phyloP scores from a whole-genome alignment of 306 rosid species.

The Pachyrhizus erosus region DNA sequence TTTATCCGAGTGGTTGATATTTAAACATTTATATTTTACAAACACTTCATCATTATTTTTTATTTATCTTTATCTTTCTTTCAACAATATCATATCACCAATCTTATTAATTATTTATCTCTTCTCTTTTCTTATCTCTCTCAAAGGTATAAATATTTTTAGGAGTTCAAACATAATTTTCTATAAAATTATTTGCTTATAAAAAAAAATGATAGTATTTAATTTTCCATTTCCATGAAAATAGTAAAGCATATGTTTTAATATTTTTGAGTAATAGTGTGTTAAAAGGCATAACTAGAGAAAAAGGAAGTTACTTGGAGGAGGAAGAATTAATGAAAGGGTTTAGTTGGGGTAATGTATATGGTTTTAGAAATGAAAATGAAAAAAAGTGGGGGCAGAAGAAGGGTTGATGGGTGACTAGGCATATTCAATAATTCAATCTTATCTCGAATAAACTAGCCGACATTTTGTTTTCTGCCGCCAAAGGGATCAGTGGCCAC shows the following conservation, averaged over 20 bases:
- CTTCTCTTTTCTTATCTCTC: too few species aligned
- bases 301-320: not conserved
- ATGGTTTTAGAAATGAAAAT: not conserved
- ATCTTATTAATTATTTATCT: too few species aligned
- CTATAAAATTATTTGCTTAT: too few species aligned
- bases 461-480: constrained; percentile 24
- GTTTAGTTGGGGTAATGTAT: not conserved
- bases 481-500: constrained; percentile 12
- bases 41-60: too few species aligned
- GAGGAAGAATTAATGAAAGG: not conserved
- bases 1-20: too few species aligned
- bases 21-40: too few species aligned
- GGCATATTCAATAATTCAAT: constrained; percentile 13
- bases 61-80: too few species aligned
- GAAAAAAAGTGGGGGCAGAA: not conserved
- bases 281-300: not conserved
- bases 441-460: constrained; percentile 22
- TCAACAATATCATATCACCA: too few species aligned
- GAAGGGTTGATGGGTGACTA: not conserved
- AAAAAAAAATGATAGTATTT: too few species aligned
- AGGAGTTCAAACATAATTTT: too few species aligned
- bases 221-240: not conserved
- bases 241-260: not conserved
- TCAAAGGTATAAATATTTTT: too few species aligned
- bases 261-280: not conserved